Evolutionary conservation across 768 basidiomycete genomes (phyloP).

Genomic region (Kondoa malvinella): DNA sequence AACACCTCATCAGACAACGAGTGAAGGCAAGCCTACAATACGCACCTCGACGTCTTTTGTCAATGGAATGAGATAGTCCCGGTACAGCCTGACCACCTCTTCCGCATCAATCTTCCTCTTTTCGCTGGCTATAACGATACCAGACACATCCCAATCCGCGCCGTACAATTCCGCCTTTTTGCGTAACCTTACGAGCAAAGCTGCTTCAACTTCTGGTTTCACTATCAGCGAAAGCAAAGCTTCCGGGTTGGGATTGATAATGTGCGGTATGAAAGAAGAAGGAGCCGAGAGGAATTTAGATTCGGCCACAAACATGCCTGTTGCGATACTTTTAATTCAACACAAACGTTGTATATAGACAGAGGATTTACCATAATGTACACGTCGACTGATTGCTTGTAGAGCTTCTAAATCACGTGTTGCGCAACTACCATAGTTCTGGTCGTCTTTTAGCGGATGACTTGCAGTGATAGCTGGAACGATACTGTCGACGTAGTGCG

Average conservation of each 20-base stretch:
- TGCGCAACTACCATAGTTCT: conserved; percentile 90
- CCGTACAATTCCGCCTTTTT: conserved; percentile 69
- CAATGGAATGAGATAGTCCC: conserved; percentile 86
- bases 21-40: conserved; percentile 11
- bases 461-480: conserved; percentile 76
- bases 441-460: conserved; percentile 72
- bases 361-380: conserved; percentile 68
- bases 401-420: conserved; percentile 89
- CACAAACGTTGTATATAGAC: background rate
- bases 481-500: conserved; percentile 73
- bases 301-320: conserved; percentile 98
- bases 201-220: conserved; percentile 88
- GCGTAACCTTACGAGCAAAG: conserved; percentile 59
- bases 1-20: background rate
- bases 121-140: conserved; percentile 33
- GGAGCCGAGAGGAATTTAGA: conserved; percentile 84
- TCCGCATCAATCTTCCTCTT: conserved; percentile 71
- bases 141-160: conserved; percentile 61
- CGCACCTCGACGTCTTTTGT: conserved; percentile 95
- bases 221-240: conserved; percentile 76
- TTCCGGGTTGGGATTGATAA: conserved; percentile 54
- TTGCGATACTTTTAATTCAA: background rate
- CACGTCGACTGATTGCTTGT: conserved; percentile 94
- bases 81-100: conserved; percentile 79
- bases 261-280: conserved; percentile 78